These are phyloP conservation scores for Backusella macrospora DNA, from an alignment of 192 early-diverging fungal species.

Conservation along the genomic window DNA sequence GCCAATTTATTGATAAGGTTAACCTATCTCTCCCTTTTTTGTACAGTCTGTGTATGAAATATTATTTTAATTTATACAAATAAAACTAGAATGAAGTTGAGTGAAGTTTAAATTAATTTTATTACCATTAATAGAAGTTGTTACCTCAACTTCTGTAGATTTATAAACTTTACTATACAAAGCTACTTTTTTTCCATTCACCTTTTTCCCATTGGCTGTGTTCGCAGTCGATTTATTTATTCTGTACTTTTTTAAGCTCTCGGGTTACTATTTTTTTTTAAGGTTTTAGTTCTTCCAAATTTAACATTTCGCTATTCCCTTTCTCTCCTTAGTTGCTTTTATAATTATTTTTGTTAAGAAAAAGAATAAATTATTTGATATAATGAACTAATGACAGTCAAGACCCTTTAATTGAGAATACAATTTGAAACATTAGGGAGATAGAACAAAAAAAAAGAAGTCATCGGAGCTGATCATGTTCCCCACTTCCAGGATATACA, in stretches of 20 bases:
- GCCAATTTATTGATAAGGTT: not conserved
- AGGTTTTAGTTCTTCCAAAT: slow-evolving; percentile 13
- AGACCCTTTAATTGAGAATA: not conserved
- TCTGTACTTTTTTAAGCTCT: not conserved
- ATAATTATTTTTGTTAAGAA: not conserved
- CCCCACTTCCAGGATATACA: not conserved
- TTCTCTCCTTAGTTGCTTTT: slow-evolving; percentile 1
- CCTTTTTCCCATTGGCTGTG: not conserved
- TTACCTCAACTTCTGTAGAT: not conserved
- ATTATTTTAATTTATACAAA: not conserved
- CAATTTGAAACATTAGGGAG: not conserved
- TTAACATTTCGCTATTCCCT: not conserved
- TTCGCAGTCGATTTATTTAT: not conserved
- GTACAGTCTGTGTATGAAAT: not conserved
- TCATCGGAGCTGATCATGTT: not conserved
- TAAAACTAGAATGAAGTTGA: not conserved
- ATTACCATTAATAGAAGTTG: not conserved
- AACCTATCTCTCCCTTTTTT: not conserved
- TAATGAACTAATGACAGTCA: not conserved
- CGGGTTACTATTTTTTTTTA: slow-evolving; percentile 1
- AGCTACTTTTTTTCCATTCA: not conserved
- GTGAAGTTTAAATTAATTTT: not conserved
- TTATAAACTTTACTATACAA: not conserved
- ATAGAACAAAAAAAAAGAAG: not conserved
- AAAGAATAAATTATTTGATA: not conserved